phyloP scores from a whole-genome alignment of 495 filamentous ascomycete genomes.

The Darksidea phi region DNA sequence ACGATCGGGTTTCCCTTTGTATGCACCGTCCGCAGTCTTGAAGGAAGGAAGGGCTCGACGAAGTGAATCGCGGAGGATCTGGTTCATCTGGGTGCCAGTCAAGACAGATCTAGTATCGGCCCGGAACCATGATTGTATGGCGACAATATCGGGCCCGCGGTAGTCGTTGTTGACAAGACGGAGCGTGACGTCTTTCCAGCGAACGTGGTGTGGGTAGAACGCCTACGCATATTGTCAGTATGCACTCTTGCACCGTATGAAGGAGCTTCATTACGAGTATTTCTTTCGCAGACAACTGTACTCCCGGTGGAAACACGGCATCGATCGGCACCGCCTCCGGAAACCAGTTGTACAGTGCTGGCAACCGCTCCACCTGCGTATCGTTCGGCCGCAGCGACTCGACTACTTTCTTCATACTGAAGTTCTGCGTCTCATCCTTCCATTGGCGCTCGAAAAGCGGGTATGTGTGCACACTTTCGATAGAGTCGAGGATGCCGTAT shows the following conservation, averaged over 20 bases:
- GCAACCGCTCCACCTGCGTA: neutral
- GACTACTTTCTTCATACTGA: constrained; percentile 2
- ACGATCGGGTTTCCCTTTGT: neutral
- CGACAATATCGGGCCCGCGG: neutral
- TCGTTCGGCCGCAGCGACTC: neutral
- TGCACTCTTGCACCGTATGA: neutral
- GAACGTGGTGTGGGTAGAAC: constrained; percentile 16
- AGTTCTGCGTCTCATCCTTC: constrained; percentile 8
- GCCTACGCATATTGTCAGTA: too few relatives aligned
- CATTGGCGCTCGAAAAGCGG: constrained; percentile 1
- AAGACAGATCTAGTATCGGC: neutral
- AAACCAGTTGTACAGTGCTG: constrained; percentile 6
- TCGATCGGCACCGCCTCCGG: constrained; percentile 9
- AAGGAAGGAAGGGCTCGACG: neutral
- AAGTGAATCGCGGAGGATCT: neutral
- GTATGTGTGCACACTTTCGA: neutral
- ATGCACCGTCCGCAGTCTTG: neutral
- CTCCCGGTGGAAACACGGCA: constrained; percentile 11
- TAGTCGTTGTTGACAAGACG: constrained; percentile 8
- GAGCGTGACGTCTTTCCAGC: neutral
- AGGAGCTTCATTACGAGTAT: constrained; percentile 7
- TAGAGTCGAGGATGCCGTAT: neutral
- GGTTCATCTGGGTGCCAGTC: neutral
- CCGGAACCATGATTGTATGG: constrained; percentile 12
- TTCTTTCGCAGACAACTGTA: constrained; percentile 10